Conservation (phyloP, 495 filamentous ascomycete genomes). For the Xylaria acuta region DNA sequence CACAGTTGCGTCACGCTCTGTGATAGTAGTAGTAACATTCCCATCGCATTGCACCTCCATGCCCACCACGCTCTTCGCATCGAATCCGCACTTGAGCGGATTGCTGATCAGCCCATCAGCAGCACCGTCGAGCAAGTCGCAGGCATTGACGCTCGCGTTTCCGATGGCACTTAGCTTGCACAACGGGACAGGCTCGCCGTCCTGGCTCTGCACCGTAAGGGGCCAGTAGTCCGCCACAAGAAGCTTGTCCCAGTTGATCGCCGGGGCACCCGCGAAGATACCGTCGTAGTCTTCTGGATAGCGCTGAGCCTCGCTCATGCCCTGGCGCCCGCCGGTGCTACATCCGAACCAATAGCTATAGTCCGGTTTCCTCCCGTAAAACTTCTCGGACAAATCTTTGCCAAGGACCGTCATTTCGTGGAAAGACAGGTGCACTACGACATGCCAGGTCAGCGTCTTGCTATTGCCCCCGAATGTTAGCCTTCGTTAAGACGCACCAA, state of each 20-base stretch:
- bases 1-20: constrained; percentile 36
- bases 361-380: constrained; percentile 43
- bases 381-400: constrained; percentile 43
- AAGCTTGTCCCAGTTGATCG: constrained; percentile 42
- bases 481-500: constrained; percentile 14
- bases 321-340: constrained; percentile 57
- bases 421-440: constrained; percentile 30
- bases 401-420: constrained; percentile 40
- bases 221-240: constrained; percentile 39
- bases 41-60: constrained; percentile 33
- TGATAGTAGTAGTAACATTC: constrained; percentile 38
- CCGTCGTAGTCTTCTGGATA: constrained; percentile 63
- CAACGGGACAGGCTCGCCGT: constrained; percentile 22
- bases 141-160: constrained; percentile 38
- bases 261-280: constrained; percentile 61
- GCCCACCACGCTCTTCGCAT: constrained; percentile 43
- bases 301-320: constrained; percentile 47
- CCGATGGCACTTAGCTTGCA: constrained; percentile 38
- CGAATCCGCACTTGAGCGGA: constrained; percentile 45
- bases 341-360: constrained; percentile 57
- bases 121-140: constrained; percentile 50
- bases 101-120: constrained; percentile 47
- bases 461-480: constrained; percentile 13
- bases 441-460: constrained; percentile 44
- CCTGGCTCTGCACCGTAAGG: constrained; percentile 35